phyloP scores from a whole-genome alignment of 164 flowering plant genomes.

The Aristolochia contorta region DNA sequence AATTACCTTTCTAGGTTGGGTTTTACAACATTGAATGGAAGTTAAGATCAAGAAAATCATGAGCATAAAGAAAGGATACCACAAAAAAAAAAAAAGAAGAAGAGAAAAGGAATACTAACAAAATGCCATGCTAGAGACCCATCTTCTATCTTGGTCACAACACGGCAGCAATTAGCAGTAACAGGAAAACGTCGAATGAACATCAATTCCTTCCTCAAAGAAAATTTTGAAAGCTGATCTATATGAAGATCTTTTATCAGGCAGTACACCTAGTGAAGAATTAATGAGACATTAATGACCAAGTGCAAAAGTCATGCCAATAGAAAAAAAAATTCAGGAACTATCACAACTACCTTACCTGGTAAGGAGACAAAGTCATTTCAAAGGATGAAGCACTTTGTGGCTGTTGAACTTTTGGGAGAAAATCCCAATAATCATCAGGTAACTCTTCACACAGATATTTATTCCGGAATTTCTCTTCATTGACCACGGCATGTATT shows the following conservation, averaged over 20 bases:
- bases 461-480: constrained; percentile 22
- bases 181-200: constrained; percentile 53
- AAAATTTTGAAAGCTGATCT: constrained; percentile 23
- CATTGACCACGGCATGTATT: constrained; percentile 47
- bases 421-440: constrained; percentile 73
- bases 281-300: not conserved
- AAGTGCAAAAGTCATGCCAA: not conserved
- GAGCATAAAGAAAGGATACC: not conserved
- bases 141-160: constrained; percentile 42
- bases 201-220: constrained; percentile 28
- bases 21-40: not conserved
- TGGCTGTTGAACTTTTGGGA: constrained; percentile 42
- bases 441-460: constrained; percentile 24
- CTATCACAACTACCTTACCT: constrained; percentile 32
- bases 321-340: not conserved
- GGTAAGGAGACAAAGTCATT: constrained; percentile 52
- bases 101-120: constrained; percentile 36
- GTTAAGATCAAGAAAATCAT: not conserved
- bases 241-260: constrained; percentile 47
- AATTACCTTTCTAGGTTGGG: too few relatives aligned
- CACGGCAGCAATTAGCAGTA: constrained; percentile 77
- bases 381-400: constrained; percentile 20
- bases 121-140: constrained; percentile 35
- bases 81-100: not conserved
- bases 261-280: constrained; percentile 34